Base-by-base conservation (phyloP, 352 stramenopile genomes). In the Phytophthora crassamura region DNA sequence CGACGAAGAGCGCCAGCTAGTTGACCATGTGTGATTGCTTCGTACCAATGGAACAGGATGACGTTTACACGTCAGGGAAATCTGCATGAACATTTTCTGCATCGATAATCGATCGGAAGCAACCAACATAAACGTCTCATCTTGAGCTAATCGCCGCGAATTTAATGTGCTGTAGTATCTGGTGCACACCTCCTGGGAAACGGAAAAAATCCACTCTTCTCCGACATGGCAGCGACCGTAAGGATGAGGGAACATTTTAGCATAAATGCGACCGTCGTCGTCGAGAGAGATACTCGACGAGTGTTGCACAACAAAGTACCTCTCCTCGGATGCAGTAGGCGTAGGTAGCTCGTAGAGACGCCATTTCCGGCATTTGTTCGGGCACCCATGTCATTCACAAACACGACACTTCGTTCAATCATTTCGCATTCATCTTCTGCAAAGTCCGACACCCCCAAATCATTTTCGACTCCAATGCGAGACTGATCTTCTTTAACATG, bases 201-300 rank as follows among this genome's bases (percentile, higher is more conserved):
- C 53, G 1, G 41, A 5, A 3, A 47, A 15, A 2, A 1, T 0
- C 6, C 42, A 9, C 4, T 43, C 7, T 10, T 62, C 54, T 6
- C 54, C 54, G 1, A 32, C 41, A 15, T 62, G 32, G 3, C 42
- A 41, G 5, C 33, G 18, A 2, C 54, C 54, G 12, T 32, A 62
- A 12, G 42, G 11, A 36, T 62, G 54, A n/a, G 42, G 54, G 39
- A 62, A 62, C 42, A 62, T 54, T 25, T 59, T 59, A 1, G 36
- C 28, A 7, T 49, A 49, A 39, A 59, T 59, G 9, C n/a, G 32
- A 32, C 50, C 50, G 8, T 59, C 50, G n/a, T 10, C 18, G n/a
- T 49, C 50, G 14, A 14, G 15, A 30, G 36, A n/a, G 48, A 59
- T 49, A 3, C 4, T 59, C 5, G 39, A 59, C 11, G 50, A 59